Conservation (phyloP, 139 green algal genomes). For the Mesotaenium endlicherianum region DNA sequence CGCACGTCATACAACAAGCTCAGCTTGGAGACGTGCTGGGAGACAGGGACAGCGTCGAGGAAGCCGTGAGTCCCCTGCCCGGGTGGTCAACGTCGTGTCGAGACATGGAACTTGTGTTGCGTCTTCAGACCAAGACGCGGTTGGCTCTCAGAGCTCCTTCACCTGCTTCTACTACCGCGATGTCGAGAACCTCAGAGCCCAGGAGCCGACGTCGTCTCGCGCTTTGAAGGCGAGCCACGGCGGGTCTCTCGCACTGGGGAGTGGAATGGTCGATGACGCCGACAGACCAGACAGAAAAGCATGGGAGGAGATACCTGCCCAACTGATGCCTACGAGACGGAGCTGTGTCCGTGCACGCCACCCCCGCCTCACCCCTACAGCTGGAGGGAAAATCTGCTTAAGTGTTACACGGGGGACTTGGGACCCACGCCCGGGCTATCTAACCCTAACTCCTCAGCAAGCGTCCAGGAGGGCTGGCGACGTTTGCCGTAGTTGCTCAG, state of each 20-base stretch:
- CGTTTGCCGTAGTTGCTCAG: too few relatives aligned
- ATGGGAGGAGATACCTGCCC: too few relatives aligned
- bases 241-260: background rate
- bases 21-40: background rate
- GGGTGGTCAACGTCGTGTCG: background rate
- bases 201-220: background rate
- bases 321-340: too few relatives aligned
- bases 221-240: background rate
- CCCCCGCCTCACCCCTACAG: too few relatives aligned
- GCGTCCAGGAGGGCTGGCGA: too few relatives aligned
- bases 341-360: too few relatives aligned
- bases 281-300: background rate
- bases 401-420: too few relatives aligned
- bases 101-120: background rate
- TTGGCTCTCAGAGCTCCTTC: background rate
- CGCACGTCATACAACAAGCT: background rate
- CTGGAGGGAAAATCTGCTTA: too few relatives aligned
- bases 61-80: too few relatives aligned
- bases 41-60: background rate
- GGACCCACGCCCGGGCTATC: too few relatives aligned
- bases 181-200: background rate
- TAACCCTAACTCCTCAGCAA: too few relatives aligned
- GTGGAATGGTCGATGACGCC: background rate
- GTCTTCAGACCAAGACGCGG: background rate
- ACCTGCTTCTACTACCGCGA: background rate